Evolutionary conservation across 108 stramenopile genomes (phyloP).

Genomic region (Fistulifera solaris): DNA sequence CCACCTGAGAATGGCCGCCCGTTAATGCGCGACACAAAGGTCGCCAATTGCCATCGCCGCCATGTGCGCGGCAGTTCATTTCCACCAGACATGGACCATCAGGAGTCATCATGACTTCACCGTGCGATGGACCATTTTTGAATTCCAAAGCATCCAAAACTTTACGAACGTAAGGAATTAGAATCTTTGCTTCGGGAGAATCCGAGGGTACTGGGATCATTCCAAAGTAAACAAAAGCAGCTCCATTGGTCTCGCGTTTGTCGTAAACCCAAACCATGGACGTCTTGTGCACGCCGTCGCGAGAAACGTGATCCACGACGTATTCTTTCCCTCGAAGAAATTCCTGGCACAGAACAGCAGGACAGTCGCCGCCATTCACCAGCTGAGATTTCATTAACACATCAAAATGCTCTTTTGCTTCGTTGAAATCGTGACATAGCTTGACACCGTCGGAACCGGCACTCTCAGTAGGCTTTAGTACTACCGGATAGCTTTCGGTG

Average conservation of each 20-base stretch:
- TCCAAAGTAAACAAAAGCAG: slow-evolving; percentile 77
- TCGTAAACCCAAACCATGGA: slow-evolving; percentile 92
- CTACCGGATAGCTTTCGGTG: slow-evolving; percentile 70
- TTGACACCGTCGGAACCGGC: slow-evolving; percentile 94
- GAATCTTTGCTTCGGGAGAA: slow-evolving; percentile 58
- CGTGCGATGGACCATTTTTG: slow-evolving; percentile 53
- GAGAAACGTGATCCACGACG: slow-evolving; percentile 81
- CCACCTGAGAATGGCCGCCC: slow-evolving; percentile 84
- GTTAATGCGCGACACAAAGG: slow-evolving; percentile 58
- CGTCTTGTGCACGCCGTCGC: slow-evolving; percentile 86
- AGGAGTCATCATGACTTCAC: slow-evolving; percentile 67
- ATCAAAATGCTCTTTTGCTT: slow-evolving; percentile 84
- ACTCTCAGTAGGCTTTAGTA: slow-evolving; percentile 87
- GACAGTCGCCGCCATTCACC: slow-evolving; percentile 81
- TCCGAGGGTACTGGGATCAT: slow-evolving; percentile 62
- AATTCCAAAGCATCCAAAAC: slow-evolving; percentile 74
- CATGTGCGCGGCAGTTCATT: slow-evolving; percentile 74
- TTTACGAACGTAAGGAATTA: slow-evolving; percentile 69
- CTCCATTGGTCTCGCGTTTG: slow-evolving; percentile 80
- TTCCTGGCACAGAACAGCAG: slow-evolving; percentile 86
- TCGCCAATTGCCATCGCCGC: slow-evolving; percentile 92
- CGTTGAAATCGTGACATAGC: slow-evolving; percentile 79
- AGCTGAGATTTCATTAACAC: slow-evolving; percentile 78
- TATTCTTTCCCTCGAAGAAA: slow-evolving; percentile 88
- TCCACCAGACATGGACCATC: slow-evolving; percentile 88